A percentile compares a stretch with the other conserved stretches of the same genome.
These are phyloP conservation scores for Kentomonas sorsogonicus DNA, from an alignment of 208 protist genomes.

Conservation along the genomic window DNA sequence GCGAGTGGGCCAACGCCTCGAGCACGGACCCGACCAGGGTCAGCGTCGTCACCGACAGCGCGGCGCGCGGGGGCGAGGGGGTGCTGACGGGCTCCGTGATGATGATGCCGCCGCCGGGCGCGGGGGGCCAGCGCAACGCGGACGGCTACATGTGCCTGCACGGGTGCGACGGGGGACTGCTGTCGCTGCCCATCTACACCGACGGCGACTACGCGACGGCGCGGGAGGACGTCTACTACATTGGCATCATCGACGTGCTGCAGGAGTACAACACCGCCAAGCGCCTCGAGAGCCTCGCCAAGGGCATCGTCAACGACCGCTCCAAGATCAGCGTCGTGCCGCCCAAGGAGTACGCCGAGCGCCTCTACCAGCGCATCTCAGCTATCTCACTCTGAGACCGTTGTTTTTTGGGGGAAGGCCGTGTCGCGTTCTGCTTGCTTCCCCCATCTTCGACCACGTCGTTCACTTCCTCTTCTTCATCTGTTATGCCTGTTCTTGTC, in stretches of 20 bases:
- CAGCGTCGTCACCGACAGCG: constrained; percentile 12
- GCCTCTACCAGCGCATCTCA: constrained; percentile 74
- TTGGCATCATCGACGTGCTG: constrained; percentile 92
- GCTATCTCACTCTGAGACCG: constrained; percentile 74
- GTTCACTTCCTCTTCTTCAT: neutral
- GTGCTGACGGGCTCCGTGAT: neutral
- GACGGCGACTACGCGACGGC: constrained; percentile 57
- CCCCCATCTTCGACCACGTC: too few relatives aligned
- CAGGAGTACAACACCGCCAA: constrained; percentile 87
- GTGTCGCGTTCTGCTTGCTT: too few relatives aligned
- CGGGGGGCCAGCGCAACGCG: constrained; percentile 13
- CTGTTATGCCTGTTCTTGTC: neutral
- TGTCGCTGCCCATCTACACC: constrained; percentile 72
- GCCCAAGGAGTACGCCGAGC: constrained; percentile 72
- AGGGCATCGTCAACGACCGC: constrained; percentile 65
- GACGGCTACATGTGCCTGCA: constrained; percentile 58
- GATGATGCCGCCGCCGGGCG: neutral
- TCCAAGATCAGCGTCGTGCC: constrained; percentile 81
- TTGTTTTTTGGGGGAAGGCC: too few relatives aligned
- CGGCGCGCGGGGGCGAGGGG: neutral
- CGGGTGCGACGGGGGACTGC: constrained; percentile 75
- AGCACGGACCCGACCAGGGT: too few relatives aligned
- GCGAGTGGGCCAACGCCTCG: too few relatives aligned
- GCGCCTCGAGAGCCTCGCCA: constrained; percentile 83
- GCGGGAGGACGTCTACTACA: constrained; percentile 87